Evolutionary conservation across 208 protist species (phyloP), one percentile per base, ranked within the genome.

Genomic region (Acanthamoeba rhysodes): DNA sequence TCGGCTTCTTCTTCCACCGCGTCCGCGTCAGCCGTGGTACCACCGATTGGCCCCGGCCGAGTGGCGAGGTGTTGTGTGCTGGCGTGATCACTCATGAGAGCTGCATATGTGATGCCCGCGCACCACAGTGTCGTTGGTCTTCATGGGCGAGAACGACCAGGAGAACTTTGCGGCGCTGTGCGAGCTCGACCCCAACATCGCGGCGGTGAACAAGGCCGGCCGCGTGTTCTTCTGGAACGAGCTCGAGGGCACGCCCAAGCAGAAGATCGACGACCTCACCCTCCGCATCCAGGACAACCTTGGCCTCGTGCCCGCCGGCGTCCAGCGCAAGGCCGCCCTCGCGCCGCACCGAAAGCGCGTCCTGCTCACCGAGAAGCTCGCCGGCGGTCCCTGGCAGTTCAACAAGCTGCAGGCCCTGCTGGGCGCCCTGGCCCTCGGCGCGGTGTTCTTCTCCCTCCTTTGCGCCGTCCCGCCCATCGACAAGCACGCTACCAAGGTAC

Each of bases 181-280:
- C 9, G 29, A 34, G 70, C 29, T 78, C 9, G 70, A 78, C n/a
- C 70, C 70, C 32, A 78, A 78, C 70, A 78, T 78, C 37, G 70
- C 22, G 22, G 70, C 70, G 12, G 12, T 78, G 27, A 18, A 78
- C 37, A 48, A 78, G 32, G 70, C 24, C n/a, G 70, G 70, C 2
- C 70, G 70, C 6, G 70, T 78, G 16, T 78, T 78, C 70, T 78
- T 78, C 70, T 78, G 70, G 70, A 78, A 78, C 70, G 37, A 78
- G n/a, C 70, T 78, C n/a, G 70, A 78, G 70, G 70, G 70, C n/a
- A 78, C 70, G 32, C 29, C 70, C 29, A 8, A 20, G 37, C 12
- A 78, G 70, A 78, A 78, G 70, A 18, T 78, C 37, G 70, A 78
- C 37, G 70, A 78, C 2, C 70, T 78, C 32, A 41, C 16, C 29